phyloP scores from a whole-genome alignment of 768 basidiomycete genomes.

The Russula vinacea region DNA sequence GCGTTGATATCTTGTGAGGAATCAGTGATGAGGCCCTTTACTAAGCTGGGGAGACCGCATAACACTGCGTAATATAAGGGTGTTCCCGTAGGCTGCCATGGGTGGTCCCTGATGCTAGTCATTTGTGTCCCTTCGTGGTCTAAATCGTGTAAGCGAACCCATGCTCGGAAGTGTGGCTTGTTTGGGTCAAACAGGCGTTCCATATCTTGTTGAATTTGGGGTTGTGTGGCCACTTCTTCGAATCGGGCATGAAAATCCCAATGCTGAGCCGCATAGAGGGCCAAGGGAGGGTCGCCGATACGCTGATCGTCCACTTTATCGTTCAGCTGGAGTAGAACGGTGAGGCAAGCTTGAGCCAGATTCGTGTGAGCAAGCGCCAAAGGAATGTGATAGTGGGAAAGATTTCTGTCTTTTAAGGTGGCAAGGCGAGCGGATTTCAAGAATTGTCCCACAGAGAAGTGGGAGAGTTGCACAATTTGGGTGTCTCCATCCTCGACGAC shows the following conservation, averaged over 20 bases:
- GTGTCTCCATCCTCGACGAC: not conserved
- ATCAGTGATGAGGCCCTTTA: not conserved
- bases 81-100: not conserved
- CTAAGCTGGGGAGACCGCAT: conserved; percentile 3
- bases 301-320: not conserved
- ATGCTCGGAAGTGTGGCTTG: not conserved
- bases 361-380: not conserved
- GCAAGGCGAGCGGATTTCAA: not conserved
- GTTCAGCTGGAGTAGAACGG: not conserved
- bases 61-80: conserved; percentile 10
- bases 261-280: not conserved
- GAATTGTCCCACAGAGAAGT: conserved; percentile 1
- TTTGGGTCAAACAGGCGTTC: not conserved
- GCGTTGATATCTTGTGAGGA: not conserved
- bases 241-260: not conserved
- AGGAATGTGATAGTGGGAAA: not conserved
- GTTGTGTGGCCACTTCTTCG: not conserved
- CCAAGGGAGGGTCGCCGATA: not conserved
- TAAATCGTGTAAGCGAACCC: not conserved
- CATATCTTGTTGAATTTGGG: not conserved
- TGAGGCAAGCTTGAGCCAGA: conserved; percentile 1
- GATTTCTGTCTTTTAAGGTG: not conserved
- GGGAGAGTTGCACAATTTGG: not conserved
- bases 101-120: not conserved
- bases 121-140: not conserved